A percentile compares a stretch with the other conserved stretches of the same genome.
Evolutionary conservation across 2,329 filamentous ascomycete species (phyloP).

Genomic region (Phialophora verrucosa): DNA sequence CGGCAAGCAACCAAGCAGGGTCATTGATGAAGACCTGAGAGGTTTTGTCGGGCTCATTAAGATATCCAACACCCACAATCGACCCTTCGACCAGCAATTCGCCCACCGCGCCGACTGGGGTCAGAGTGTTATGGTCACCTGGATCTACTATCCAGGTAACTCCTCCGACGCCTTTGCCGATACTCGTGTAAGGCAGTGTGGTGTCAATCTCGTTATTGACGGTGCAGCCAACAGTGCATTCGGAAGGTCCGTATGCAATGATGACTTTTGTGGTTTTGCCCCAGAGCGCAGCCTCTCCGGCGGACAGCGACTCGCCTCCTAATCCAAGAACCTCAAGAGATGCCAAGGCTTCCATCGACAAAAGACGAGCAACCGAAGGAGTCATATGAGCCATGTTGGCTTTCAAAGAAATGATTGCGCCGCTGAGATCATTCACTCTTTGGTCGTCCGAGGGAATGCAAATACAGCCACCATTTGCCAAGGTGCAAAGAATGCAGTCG

Average conservation of each 20-base stretch:
- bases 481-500: conserved; percentile 47
- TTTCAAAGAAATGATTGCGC: conserved; percentile 57
- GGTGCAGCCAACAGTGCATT: conserved; percentile 51
- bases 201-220: conserved; percentile 46
- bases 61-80: conserved; percentile 55
- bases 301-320: conserved; percentile 40
- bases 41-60: conserved; percentile 50
- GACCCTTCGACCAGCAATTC: conserved; percentile 57
- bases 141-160: conserved; percentile 51
- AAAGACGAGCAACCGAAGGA: conserved; percentile 60
- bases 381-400: conserved; percentile 64
- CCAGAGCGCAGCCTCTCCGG: conserved; percentile 39
- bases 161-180: conserved; percentile 48
- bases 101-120: conserved; percentile 54
- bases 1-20: conserved; percentile 45
- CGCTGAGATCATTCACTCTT: conserved; percentile 54
- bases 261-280: conserved; percentile 50
- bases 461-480: conserved; percentile 52
- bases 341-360: conserved; percentile 51
- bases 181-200: conserved; percentile 47
- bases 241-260: conserved; percentile 53
- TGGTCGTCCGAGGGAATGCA: conserved; percentile 54
- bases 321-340: conserved; percentile 15
- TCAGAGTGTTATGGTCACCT: conserved; percentile 46
- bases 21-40: conserved; percentile 46